Evolutionary conservation across 208 protist genomes (phyloP).

Genomic region (Strigomonas galati): DNA sequence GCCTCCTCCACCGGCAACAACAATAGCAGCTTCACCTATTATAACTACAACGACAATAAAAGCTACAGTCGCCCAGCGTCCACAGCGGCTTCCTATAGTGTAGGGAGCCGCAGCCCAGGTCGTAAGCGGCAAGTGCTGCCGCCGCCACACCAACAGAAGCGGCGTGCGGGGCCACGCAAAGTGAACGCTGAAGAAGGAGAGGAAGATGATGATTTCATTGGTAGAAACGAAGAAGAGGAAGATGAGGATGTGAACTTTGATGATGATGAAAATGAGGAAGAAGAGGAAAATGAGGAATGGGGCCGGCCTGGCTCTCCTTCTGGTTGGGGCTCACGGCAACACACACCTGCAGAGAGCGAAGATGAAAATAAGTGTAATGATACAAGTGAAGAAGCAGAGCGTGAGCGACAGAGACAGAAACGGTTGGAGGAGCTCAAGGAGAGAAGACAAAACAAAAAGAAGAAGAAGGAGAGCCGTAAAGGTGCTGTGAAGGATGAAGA

Average conservation of each 20-base stretch:
- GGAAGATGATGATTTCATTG: too few relatives aligned
- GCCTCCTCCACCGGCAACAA: not conserved
- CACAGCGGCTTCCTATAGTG: not conserved
- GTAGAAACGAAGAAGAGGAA: too few relatives aligned
- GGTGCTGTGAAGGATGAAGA: not conserved
- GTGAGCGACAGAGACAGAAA: too few relatives aligned
- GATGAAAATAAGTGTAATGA: not conserved
- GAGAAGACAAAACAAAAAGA: not conserved
- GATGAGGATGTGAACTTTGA: too few relatives aligned
- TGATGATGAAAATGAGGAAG: too few relatives aligned
- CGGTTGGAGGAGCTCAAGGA: not conserved
- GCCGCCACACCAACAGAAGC: too few relatives aligned
- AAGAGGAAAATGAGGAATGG: too few relatives aligned
- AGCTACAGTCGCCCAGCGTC: not conserved
- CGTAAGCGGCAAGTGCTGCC: too few relatives aligned
- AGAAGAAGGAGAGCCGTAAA: conserved; percentile 1
- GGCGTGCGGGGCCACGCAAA: too few relatives aligned
- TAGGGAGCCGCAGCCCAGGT: not conserved
- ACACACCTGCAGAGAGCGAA: not conserved
- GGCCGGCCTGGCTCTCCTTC: not conserved
- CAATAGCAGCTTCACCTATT: not conserved
- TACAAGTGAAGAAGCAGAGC: too few relatives aligned
- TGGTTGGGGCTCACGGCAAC: not conserved
- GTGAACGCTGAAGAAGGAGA: too few relatives aligned
- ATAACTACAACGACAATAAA: not conserved